phyloP scores from a whole-genome alignment of 192 early-diverging fungal species.

The Linnemannia hyalina region DNA sequence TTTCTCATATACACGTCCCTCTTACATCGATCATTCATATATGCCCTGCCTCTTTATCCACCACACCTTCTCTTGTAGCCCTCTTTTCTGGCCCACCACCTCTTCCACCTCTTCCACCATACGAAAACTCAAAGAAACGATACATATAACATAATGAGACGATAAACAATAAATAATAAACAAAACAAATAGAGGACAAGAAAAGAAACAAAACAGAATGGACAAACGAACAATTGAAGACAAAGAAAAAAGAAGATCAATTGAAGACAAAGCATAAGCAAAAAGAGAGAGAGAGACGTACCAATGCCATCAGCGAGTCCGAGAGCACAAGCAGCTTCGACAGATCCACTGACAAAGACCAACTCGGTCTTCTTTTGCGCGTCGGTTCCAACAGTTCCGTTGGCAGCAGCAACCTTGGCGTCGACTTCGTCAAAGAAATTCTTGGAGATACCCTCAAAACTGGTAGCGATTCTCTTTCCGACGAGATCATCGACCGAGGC shows the following conservation, averaged over 20 bases:
- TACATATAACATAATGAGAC: too few relatives aligned
- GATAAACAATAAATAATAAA: too few relatives aligned
- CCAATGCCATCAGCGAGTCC: constrained; percentile 97
- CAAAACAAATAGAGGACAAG: too few relatives aligned
- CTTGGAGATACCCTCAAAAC: constrained; percentile 80
- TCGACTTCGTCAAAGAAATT: constrained; percentile 86
- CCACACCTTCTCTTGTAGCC: too few relatives aligned
- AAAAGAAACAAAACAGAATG: not conserved
- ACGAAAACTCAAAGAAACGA: too few relatives aligned
- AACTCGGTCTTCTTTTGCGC: constrained; percentile 76
- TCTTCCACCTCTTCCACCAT: too few relatives aligned
- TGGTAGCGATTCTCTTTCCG: constrained; percentile 96
- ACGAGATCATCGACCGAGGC: constrained; percentile 75
- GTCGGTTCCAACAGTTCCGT: constrained; percentile 17
- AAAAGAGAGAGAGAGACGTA: constrained; percentile 33
- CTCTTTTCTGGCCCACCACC: too few relatives aligned
- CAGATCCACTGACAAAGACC: constrained; percentile 91
- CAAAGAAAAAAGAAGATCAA: too few relatives aligned
- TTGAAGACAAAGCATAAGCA: not conserved
- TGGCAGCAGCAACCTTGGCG: constrained; percentile 47
- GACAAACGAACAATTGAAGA: not conserved
- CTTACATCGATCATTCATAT: not conserved
- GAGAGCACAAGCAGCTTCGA: constrained; percentile 96
- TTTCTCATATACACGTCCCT: too few relatives aligned
- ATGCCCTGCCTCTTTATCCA: too few relatives aligned